Base-by-base conservation (phyloP, 768 basidiomycete genomes). In the Tulasnella sp. region DNA sequence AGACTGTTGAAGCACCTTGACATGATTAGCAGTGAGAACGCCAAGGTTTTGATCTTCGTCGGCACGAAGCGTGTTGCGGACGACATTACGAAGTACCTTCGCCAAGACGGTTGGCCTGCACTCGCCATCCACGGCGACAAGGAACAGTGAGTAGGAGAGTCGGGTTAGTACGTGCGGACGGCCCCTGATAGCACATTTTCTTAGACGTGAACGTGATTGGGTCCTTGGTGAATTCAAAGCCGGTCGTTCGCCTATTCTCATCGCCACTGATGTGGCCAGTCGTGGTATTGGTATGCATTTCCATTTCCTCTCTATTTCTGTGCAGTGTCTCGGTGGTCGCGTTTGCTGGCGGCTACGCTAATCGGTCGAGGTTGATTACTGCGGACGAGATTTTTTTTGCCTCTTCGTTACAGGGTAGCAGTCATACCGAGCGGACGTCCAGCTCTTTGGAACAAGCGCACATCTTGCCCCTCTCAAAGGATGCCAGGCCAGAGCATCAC, bases 21-120 rank as follows among this genome's bases (percentile, higher is more conserved):
- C 84, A 92, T 95, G 87, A 98, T 99, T 87, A 96, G 95, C 82
- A 89, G 93, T 74, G 96, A 99, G 87, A 97, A 98, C 85, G 98
- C 97, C 72, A 99, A 99, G 87, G 98, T 99, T 73, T 90, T 99
- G 82, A 99, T 99, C 85, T 99, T 99, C 86, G 96, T 98, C 81
- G 96, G 93, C 28, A 99, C 98, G 37, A 99, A 99, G 88, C 91
- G 97, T 73, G 95, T 97, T 80, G 98, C 98, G 76, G 98, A 99
- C 86, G 98, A 99, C 82, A 94, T 99, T 84, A 99, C 98, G 28
- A 99, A 98, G 87, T 97, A 96, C 84, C 89, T 99, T 80, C 93
- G 98, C 80, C 94, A 95, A 89, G 98, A 99, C 84, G 98, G 98
- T 20, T 99, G 98, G 98, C 98, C 98, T n/a, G 98, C 98, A 20